Evolutionary conservation across 495 filamentous ascomycete genomes (phyloP), one percentile per base, ranked within the genome.

Genomic region (Hyaloscypha variabilis): DNA sequence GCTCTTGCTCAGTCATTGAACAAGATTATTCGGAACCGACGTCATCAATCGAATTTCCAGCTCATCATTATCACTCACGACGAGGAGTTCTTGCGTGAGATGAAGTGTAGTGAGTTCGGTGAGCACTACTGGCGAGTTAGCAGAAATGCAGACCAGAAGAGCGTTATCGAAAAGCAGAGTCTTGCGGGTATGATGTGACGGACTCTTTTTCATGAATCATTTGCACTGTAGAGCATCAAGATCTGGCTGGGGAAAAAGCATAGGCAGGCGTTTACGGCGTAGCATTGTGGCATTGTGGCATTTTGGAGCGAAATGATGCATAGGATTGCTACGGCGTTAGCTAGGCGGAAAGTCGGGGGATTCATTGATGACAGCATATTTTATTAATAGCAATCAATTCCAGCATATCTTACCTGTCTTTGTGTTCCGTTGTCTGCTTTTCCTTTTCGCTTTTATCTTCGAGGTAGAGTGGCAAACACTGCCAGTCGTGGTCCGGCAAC

Each of bases 61-160:
- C 83, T 98, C 51, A 96, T 99, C 76, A 91, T 98, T 63, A 99
- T 99, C 75, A 99, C 95, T 36, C 95, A 99, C 82, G 95, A 99
- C 77, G 95, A 98, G 77, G 93, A 97, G 67, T 99, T 99, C 75
- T 74, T 99, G 69, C 84, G 87, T 56, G 86, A 91, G 65, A 99
- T 99, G 96, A 87, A 92, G 71, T 94, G 92, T 75, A 86, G 85
- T n/a, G 95, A 98, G 70, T 97, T 96, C 75, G 90, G 88, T 66
- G 96, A 98, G 74, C 85, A 88, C 71, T 99, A 97, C 68, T 98
- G 88, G 67, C 86, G 93, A 1, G 90, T 99, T 21, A 88, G 83
- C 63, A 83, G 94, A 46, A 90, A 96, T 73, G 89, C 91, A 69
- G 87, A 83, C 74, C 92, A 97, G 76, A 96, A 95, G 74, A 95